Base-by-base conservation (phyloP, 2,329 filamentous ascomycete species). In the Alternaria tenuissima region DNA sequence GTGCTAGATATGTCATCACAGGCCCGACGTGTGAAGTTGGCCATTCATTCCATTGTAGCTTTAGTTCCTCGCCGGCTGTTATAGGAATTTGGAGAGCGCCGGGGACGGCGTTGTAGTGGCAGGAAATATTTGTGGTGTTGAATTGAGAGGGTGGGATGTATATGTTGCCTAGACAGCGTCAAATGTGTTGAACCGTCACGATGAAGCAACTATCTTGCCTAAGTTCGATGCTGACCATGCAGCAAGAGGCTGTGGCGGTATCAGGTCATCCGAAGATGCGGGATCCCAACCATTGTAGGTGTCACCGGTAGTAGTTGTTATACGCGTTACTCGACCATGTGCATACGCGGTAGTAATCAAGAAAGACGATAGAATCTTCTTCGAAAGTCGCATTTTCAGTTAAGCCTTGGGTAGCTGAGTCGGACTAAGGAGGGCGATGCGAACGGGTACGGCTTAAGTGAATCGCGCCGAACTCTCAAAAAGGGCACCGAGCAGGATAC, bases 21-120 rank as follows among this genome's bases (percentile, higher is more conserved):
- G 76, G 75, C 0, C 77, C 76, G 28, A 74, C 68, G 14, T 36
- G 32, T 1, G 32, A 36, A 57, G 56, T 56, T 8, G 75, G 74
- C 74, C 74, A 76, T 55, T 68, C 66, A 1, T 85, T 87, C 86
- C 86, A 88, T 44, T 80, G 76, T 5, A 88, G 32, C 22, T 28
- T 76, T 61, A 91, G 73, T 9, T 81, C 81, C 64, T 80, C 79
- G 55, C 89, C 89, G 6, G 88, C 88, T 6, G 81, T 79, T 18
- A 88, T 82, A 12, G 83, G 77, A 18, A 85, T 84, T 62, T 83
- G 81, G 43, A 81, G 77, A 12, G 76, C 67, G 20, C 32, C 32
- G 14, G 32, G 32, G 0, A 36, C 1, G 32, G 32, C 32, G 0
- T 36, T 36, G 32, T 36, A 36, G 6, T 36, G 32, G 6, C 32